Evolutionary conservation across 2,329 filamentous ascomycete genomes (phyloP), one percentile per base, ranked within the genome.

Genomic region (Microsporum audouinii): DNA sequence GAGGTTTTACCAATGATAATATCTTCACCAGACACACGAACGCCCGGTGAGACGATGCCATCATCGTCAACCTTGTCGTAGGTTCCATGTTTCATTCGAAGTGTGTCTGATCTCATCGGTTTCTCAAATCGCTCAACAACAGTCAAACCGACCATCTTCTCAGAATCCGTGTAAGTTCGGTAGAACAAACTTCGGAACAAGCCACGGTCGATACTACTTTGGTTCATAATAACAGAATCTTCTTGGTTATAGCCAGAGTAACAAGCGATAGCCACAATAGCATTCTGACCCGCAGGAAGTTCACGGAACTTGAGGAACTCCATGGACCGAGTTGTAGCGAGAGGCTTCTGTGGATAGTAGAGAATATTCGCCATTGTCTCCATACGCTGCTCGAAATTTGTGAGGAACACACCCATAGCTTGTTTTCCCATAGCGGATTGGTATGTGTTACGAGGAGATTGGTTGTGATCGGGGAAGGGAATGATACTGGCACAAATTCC

Each of bases 211-310:
- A 99, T 97, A 75, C 91, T 96, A 78, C 91, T 96, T 78, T 99
- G 94, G 75, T 99, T 99, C 94, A 99, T 97, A 70, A 99, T 96
- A 67, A 99, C 92, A 67, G 94, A 99, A 85, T 99, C 94, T 90
- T 99, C 94, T 74, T 99, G 95, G 76, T 99, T 99, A 80, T 99
- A 99, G 63, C 94, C 94, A 60, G 91, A 96, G 77, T 99, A 99
- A 73, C 89, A 95, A 63, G 91, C 86, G 76, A 99, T 99, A 45
- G 94, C 95, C 10, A 99, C 94, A 68, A 99, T 99, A 23, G 94
- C 94, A 70, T 99, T 99, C 74, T 99, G 94, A 2, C 94, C 94
- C 14, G 94, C 94, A 17, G 94, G 94, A 62, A 99, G 80, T 75
- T 99, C 94, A 76, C 94, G 85, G 86, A 99, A 99, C 71, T 96